A percentile compares a stretch with the other conserved stretches of the same genome.
Evolutionary conservation across 495 filamentous ascomycete genomes (phyloP).

Genomic region (Amphirosellinia nigrospora): DNA sequence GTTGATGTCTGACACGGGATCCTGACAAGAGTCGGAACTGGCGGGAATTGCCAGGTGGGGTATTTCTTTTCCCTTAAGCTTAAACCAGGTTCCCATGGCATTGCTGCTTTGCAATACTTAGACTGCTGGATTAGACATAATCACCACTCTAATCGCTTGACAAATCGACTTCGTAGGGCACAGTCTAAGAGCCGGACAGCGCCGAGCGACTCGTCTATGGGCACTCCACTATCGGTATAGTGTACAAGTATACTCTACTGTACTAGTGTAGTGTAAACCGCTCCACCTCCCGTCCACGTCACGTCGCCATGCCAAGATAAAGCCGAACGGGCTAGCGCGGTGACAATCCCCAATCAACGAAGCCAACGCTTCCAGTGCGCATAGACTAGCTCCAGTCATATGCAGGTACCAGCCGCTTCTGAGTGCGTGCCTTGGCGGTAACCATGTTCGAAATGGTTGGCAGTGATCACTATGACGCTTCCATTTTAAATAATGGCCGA

Average conservation of each 20-base stretch:
- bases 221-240: not conserved
- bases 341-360: slow-evolving; percentile 12
- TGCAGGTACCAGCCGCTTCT: slow-evolving; percentile 41
- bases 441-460: slow-evolving; percentile 15
- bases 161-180: slow-evolving; percentile 5
- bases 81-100: slow-evolving; percentile 12
- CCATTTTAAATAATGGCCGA: slow-evolving; percentile 8
- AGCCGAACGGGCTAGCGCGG: not conserved
- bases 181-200: too few relatives aligned
- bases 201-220: too few relatives aligned
- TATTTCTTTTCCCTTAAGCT: not conserved
- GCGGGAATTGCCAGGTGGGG: slow-evolving; percentile 19
- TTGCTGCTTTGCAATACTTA: not conserved
- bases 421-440: slow-evolving; percentile 23
- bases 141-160: not conserved
- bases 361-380: not conserved
- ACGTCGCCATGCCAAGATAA: slow-evolving; percentile 2
- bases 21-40: slow-evolving; percentile 12
- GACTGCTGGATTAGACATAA: not conserved
- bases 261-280: too few relatives aligned
- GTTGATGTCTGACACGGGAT: too few relatives aligned
- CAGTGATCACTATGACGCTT: slow-evolving; percentile 17
- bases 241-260: too few relatives aligned
- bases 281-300: slow-evolving; percentile 23
- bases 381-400: slow-evolving; percentile 16